Conservation (phyloP, 352 stramenopile genomes). For the Globisporangium echinulatum region DNA sequence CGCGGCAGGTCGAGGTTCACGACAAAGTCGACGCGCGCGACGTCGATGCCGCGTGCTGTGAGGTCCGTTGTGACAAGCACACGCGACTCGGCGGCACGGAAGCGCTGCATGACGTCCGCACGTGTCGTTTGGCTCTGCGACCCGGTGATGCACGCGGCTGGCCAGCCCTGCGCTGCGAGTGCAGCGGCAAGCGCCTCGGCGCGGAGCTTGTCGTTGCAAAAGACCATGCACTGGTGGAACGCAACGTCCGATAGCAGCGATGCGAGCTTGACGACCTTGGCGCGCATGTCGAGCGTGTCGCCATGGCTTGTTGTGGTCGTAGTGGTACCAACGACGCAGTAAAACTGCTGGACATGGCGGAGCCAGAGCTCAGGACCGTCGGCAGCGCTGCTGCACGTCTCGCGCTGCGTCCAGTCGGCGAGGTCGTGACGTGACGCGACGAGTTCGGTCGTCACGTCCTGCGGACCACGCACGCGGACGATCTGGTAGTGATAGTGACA, state of each 20-base stretch:
- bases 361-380: constrained; percentile 54
- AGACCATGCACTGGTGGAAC: constrained; percentile 80
- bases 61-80: constrained; percentile 79
- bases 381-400: constrained; percentile 24
- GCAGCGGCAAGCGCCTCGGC: constrained; percentile 55
- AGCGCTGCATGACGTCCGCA: constrained; percentile 52
- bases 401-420: constrained; percentile 36
- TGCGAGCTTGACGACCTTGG: constrained; percentile 51
- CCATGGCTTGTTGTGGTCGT: background rate
- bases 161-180: constrained; percentile 45
- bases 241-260: constrained; percentile 53
- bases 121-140: constrained; percentile 56
- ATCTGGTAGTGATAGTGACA: constrained; percentile 22
- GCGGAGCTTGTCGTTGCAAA: constrained; percentile 81
- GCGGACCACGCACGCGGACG: constrained; percentile 48
- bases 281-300: constrained; percentile 34
- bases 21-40: constrained; percentile 77
- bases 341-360: constrained; percentile 62
- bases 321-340: constrained; percentile 31
- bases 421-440: constrained; percentile 39
- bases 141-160: constrained; percentile 58
- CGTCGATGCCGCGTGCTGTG: constrained; percentile 65
- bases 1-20: constrained; percentile 69
- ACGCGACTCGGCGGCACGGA: constrained; percentile 40
- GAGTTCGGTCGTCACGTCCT: constrained; percentile 61